Percentiles rank a stretch among this genome's conserved stretches.
Evolutionary conservation across 345 rosid species (phyloP).

Genomic region (Euphorbia lathyris): DNA sequence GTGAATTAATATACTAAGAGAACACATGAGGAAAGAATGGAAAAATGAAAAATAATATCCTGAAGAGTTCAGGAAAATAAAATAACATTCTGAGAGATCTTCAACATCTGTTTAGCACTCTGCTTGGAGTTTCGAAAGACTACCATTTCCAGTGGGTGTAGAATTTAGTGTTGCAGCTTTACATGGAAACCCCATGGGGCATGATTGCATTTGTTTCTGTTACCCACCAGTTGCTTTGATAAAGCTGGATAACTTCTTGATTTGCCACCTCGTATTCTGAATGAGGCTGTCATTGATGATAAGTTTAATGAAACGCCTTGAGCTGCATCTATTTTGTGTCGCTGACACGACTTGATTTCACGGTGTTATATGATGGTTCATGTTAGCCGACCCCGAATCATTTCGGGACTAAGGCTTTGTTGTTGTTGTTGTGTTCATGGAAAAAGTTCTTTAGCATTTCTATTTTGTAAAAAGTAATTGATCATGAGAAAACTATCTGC

Average conservation of each 20-base stretch:
- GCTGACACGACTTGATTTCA: too few relatives aligned
- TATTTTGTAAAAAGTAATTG: neutral
- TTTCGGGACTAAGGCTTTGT: too few relatives aligned
- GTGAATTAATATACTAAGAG: neutral
- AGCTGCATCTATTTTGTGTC: too few relatives aligned
- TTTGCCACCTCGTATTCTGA: neutral
- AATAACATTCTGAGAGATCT: neutral
- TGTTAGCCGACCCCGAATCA: too few relatives aligned
- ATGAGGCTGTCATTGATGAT: neutral
- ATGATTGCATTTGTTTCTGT: neutral
- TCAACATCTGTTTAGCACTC: neutral
- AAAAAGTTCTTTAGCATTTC: neutral
- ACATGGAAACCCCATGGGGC: neutral
- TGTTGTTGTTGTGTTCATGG: neutral
- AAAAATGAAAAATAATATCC: neutral
- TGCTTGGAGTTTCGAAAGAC: neutral
- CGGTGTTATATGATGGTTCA: too few relatives aligned
- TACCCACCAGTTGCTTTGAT: neutral
- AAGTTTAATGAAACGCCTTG: too few relatives aligned
- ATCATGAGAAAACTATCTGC: slow-evolving; percentile 14
- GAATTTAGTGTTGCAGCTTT: neutral
- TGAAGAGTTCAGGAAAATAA: neutral
- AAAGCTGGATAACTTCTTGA: neutral
- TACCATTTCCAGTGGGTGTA: neutral
- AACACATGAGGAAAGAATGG: neutral